phyloP scores from a whole-genome alignment of 1,139 yeast genomes.

The Komagataea norvegica region DNA sequence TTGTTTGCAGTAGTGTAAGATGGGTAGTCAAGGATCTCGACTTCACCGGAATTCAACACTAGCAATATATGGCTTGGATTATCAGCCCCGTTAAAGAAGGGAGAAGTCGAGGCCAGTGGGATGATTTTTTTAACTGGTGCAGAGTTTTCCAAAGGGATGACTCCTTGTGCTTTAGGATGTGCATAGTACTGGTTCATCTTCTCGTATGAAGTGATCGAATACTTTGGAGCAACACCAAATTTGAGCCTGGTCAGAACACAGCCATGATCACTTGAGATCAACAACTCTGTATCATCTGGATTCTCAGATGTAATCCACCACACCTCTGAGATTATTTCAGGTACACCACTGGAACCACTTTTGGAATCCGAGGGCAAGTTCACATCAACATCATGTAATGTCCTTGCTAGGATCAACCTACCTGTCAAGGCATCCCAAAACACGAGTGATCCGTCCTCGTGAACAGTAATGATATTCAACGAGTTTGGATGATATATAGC shows the following conservation, averaged over 20 bases:
- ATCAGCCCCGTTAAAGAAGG: slow-evolving; percentile 67
- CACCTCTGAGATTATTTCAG: not conserved
- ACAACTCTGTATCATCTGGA: slow-evolving; percentile 72
- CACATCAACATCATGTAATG: slow-evolving; percentile 59
- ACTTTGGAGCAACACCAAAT: slow-evolving; percentile 77
- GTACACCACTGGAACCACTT: slow-evolving; percentile 12
- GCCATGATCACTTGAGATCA: slow-evolving; percentile 65
- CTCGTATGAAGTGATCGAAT: slow-evolving; percentile 75
- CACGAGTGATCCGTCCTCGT: slow-evolving; percentile 76
- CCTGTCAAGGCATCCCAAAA: slow-evolving; percentile 92
- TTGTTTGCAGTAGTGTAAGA: slow-evolving; percentile 52
- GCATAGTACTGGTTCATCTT: slow-evolving; percentile 77
- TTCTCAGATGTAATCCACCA: slow-evolving; percentile 74
- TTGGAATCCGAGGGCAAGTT: slow-evolving; percentile 47
- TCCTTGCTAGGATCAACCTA: slow-evolving; percentile 66
- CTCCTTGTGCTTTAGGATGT: slow-evolving; percentile 53
- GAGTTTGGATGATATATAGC: slow-evolving; percentile 94
- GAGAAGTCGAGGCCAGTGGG: slow-evolving; percentile 51
- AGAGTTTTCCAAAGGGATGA: slow-evolving; percentile 46
- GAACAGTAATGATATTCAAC: slow-evolving; percentile 71
- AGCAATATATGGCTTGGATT: slow-evolving; percentile 60
- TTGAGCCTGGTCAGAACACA: slow-evolving; percentile 63
- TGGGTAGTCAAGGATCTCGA: slow-evolving; percentile 49
- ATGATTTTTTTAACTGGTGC: slow-evolving; percentile 43
- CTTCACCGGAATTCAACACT: slow-evolving; percentile 53